Conservation (phyloP, 768 basidiomycete genomes). For the Rhizopogon sp. region DNA sequence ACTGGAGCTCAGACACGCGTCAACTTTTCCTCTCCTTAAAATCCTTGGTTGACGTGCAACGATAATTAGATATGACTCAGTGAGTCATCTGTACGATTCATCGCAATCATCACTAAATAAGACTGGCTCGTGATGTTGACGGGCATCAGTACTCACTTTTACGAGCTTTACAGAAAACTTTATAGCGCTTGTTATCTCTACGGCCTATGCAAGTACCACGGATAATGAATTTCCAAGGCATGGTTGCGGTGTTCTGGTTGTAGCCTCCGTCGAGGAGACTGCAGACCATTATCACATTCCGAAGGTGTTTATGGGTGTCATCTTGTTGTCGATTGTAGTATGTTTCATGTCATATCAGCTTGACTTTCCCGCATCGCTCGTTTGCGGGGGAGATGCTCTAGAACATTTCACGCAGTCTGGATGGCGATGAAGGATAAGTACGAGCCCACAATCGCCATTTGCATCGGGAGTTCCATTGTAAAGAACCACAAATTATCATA, state of each 20-base stretch:
- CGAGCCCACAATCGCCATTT: conserved; percentile 73
- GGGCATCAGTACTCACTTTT: conserved; percentile 62
- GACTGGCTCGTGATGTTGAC: conserved; percentile 77
- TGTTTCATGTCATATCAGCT: conserved; percentile 17
- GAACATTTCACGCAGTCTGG: conserved; percentile 87
- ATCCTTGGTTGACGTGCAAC: not conserved
- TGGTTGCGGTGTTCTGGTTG: not conserved
- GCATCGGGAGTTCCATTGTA: conserved; percentile 81
- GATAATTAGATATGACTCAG: conserved; percentile 30
- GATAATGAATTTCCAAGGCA: conserved; percentile 3
- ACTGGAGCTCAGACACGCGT: conserved; percentile 85
- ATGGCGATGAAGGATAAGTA: conserved; percentile 81
- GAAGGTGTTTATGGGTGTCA: conserved; percentile 80
- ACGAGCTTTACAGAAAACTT: conserved; percentile 10
- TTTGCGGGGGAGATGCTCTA: conserved; percentile 68
- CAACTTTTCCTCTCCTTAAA: conserved; percentile 6
- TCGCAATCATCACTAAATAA: not conserved
- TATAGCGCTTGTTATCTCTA: conserved; percentile 82
- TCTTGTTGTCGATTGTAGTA: conserved; percentile 84
- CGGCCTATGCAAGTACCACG: conserved; percentile 65
- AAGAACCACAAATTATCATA: conserved; percentile 20
- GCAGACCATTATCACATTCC: conserved; percentile 77
- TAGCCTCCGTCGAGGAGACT: conserved; percentile 89
- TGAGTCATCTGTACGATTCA: conserved; percentile 15
- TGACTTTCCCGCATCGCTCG: not conserved